These are phyloP conservation scores for Saccharomycopsis phalli DNA, from an alignment of 1,139 yeast species.

Conservation along the genomic window DNA sequence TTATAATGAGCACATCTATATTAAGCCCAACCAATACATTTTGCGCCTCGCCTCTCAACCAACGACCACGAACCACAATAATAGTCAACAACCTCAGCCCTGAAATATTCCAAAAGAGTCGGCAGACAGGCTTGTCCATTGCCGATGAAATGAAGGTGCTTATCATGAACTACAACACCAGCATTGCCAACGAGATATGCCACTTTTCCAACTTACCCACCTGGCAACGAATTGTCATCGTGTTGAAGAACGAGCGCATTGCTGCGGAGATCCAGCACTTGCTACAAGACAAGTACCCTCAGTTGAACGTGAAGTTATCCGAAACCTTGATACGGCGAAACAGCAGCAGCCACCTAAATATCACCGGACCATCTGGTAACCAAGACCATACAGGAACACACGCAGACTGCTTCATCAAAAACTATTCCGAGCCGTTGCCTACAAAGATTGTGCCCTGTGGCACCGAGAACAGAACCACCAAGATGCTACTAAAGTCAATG, in stretches of 20 bases:
- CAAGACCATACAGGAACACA: not conserved
- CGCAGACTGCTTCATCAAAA: slow-evolving; percentile 7
- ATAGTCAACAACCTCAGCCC: slow-evolving; percentile 10
- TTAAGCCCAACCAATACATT: too few species aligned
- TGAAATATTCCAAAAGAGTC: slow-evolving; percentile 7
- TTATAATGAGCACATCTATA: too few species aligned
- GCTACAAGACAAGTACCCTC: slow-evolving; percentile 3
- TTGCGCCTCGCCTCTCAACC: too few species aligned
- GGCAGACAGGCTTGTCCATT: slow-evolving; percentile 4
- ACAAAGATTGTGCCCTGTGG: too few species aligned
- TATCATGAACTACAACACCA: slow-evolving; percentile 6
- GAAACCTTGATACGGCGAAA: slow-evolving; percentile 8
- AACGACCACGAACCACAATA: slow-evolving; percentile 15
- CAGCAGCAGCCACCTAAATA: not conserved
- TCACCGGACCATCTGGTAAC: not conserved
- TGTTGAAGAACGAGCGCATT: slow-evolving; percentile 6
- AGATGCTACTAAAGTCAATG: slow-evolving; percentile 10
- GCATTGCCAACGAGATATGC: not conserved
- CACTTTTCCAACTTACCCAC: slow-evolving; percentile 9
- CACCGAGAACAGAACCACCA: not conserved
- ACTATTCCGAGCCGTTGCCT: slow-evolving; percentile 17
- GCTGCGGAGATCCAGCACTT: slow-evolving; percentile 6
- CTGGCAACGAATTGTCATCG: slow-evolving; percentile 13
- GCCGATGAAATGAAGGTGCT: slow-evolving; percentile 18
- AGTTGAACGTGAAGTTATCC: slow-evolving; percentile 4